These are phyloP conservation scores for Ophiostoma ips DNA, from an alignment of 2,329 filamentous ascomycete genomes.

Conservation along the genomic window DNA sequence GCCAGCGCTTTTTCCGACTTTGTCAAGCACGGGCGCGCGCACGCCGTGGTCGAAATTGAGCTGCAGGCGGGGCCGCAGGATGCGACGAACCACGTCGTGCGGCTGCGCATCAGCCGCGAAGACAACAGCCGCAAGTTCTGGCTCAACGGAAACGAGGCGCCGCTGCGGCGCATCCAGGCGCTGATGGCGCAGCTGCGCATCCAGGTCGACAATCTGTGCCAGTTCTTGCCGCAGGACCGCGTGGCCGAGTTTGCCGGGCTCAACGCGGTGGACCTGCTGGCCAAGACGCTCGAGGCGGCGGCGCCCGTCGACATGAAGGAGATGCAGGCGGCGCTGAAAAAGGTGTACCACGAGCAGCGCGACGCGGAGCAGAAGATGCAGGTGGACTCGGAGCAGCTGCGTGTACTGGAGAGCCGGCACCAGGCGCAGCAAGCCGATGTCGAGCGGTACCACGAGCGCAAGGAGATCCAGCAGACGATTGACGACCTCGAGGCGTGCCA, in stretches of 20 bases:
- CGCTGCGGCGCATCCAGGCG: conserved; percentile 49
- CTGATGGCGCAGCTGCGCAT: conserved; percentile 65
- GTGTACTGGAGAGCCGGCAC: conserved; percentile 59
- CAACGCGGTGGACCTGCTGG: conserved; percentile 65
- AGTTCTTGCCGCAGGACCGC: conserved; percentile 91
- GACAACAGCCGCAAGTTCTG: conserved; percentile 71
- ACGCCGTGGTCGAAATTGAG: conserved; percentile 81
- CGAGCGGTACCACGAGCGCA: conserved; percentile 64
- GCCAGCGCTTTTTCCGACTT: conserved; percentile 78
- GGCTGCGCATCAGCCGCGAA: conserved; percentile 64
- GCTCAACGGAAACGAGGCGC: conserved; percentile 52
- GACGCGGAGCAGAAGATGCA: conserved; percentile 43
- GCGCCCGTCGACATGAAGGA: conserved; percentile 67
- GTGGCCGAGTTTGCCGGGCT: conserved; percentile 87
- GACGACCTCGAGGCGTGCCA: conserved; percentile 50
- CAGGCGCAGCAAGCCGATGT: conserved; percentile 66
- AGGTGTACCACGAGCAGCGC: conserved; percentile 56
- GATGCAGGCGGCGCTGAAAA: conserved; percentile 64
- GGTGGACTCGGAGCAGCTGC: conserved; percentile 47
- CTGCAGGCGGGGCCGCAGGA: conserved; percentile 49
- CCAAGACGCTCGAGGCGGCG: conserved; percentile 77
- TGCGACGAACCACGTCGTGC: conserved; percentile 56
- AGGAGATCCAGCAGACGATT: conserved; percentile 50
- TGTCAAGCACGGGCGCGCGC: conserved; percentile 73
- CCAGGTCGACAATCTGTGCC: conserved; percentile 94